Evolutionary conservation across 805 yeast species (phyloP), one percentile per base, ranked within the genome.

Genomic region (Kuraishia floccosa): DNA sequence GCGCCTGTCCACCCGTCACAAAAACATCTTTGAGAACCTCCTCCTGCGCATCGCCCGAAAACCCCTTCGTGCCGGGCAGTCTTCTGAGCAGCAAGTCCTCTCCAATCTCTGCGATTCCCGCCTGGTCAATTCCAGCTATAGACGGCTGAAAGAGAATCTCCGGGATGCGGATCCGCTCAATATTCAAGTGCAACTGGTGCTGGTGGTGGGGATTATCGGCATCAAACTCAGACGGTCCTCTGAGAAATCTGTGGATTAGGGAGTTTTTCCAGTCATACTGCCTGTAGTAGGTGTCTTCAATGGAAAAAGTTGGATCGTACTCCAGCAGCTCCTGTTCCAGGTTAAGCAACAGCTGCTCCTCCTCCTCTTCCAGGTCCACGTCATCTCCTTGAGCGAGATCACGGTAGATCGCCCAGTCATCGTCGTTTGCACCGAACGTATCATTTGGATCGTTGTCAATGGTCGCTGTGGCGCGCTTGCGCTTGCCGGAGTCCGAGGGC

Each of bases 61-160:
- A 59, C 22, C 75, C 75, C n/a, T n/a, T n/a, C 5, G 65, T 67
- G 1, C 72, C 68, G 18, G 72, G 72, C 15, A 76, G 60, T 43
- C 86, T 65, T 29, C 74, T 67, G 25, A 70, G 46, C 5, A 87
- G 46, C 6, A 84, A 63, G 35, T 76, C 80, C 39, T 76, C 79
- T 33, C 76, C 65, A 25, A 86, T 56, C 52, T 91, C 97, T 16
- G 70, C 49, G n/a, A 91, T 64, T 17, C 97, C 97, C 0, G 96
- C 94, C 56, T 87, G 97, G 52, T 91, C 98, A 15, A 86, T 62
- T 15, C 98, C 98, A 0, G 93, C 94, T 38, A 91, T 85, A 6
- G 78, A 69, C 5, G 99, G 98, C 50, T 89, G 91, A 54, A 91
- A 86, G 29, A 86, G 49, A 2, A 87, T 77, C 54, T 91, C 99